Evolutionary conservation across 169 alveolate species (phyloP).

Genomic region (Perkinsus chesapeaki): DNA sequence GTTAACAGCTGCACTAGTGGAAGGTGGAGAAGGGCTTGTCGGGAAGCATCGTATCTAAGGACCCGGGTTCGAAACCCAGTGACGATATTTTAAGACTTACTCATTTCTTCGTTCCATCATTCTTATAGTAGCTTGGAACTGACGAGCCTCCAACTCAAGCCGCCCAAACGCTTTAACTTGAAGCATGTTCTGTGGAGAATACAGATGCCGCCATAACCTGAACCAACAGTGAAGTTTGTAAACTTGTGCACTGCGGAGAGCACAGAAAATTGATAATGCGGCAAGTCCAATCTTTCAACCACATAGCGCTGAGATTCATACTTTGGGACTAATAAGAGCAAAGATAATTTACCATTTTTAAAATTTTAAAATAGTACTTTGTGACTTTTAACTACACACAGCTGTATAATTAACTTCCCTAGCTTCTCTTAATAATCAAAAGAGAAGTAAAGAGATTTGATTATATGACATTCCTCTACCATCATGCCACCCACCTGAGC

Average conservation of each 20-base stretch:
- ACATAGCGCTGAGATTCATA: not conserved
- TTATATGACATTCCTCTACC: not conserved
- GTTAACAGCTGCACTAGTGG: not conserved
- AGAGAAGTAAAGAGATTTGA: too few species aligned
- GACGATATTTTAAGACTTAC: not conserved
- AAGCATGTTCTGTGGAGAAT: not conserved
- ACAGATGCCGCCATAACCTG: not conserved
- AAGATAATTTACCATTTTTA: too few species aligned
- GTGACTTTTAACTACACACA: too few species aligned
- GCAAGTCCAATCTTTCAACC: too few species aligned
- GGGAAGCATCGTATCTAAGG: not conserved
- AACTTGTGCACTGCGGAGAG: too few species aligned
- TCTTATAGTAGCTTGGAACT: not conserved
- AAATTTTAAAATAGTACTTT: too few species aligned
- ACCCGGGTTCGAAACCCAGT: too few species aligned
- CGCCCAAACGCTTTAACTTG: not conserved
- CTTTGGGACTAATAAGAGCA: too few species aligned
- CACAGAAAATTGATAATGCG: too few species aligned
- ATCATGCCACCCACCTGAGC: not conserved
- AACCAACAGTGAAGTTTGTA: too few species aligned
- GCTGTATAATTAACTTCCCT: too few species aligned
- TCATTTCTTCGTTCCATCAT: not conserved
- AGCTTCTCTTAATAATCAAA: too few species aligned
- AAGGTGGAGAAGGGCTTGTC: not conserved
- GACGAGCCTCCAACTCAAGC: not conserved